Conservation (phyloP, 495 filamentous ascomycete species). For the Parathielavia appendiculata region DNA sequence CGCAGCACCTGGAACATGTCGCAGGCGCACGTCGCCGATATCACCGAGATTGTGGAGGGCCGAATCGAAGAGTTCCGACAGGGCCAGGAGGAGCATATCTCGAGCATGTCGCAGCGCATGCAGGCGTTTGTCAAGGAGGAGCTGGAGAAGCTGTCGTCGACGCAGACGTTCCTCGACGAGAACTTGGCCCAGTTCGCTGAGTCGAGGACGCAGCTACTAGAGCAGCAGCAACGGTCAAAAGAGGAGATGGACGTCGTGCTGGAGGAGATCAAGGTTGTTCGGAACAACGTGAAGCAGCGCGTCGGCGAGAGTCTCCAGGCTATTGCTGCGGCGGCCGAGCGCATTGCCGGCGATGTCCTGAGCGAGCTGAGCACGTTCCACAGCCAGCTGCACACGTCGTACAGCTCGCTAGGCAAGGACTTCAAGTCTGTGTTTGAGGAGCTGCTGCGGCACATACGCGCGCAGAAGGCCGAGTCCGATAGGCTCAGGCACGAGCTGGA, state of each 20-base stretch:
- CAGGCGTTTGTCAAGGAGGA: constrained; percentile 67
- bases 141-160: constrained; percentile 58
- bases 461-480: constrained; percentile 76
- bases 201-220: constrained; percentile 60
- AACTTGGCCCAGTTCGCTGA: constrained; percentile 60
- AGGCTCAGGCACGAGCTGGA: constrained; percentile 63
- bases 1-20: constrained; percentile 71
- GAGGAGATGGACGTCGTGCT: constrained; percentile 87
- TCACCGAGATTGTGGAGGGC: constrained; percentile 69
- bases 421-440: constrained; percentile 82
- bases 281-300: constrained; percentile 78
- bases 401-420: constrained; percentile 80
- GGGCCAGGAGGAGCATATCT: constrained; percentile 65
- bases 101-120: constrained; percentile 61
- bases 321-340: constrained; percentile 76
- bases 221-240: constrained; percentile 64
- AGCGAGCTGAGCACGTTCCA: constrained; percentile 79
- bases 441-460: constrained; percentile 61
- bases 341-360: constrained; percentile 87
- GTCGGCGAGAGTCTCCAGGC: constrained; percentile 83
- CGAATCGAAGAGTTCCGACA: constrained; percentile 62
- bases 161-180: constrained; percentile 61
- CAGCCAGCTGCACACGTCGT: constrained; percentile 75
- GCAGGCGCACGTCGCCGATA: constrained; percentile 64
- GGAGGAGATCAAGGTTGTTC: constrained; percentile 82